phyloP scores from a whole-genome alignment of 257 asterid genomes.

The Solanum lycopersicoides region DNA sequence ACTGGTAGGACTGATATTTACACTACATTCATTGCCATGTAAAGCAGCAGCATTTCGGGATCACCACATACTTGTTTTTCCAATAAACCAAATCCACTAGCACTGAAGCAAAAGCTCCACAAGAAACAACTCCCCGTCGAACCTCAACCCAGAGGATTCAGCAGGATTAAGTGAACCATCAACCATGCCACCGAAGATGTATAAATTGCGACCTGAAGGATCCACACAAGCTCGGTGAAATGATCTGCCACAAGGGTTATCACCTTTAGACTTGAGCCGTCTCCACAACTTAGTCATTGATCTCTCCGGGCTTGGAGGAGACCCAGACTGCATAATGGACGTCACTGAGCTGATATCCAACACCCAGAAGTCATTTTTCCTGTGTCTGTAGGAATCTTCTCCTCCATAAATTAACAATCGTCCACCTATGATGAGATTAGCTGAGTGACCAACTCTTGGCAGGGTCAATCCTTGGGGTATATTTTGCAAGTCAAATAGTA shows the following conservation, averaged over 20 bases:
- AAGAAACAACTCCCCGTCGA: conserved; percentile 61
- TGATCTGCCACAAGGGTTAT: conserved; percentile 54
- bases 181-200: conserved; percentile 87
- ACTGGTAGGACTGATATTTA: not conserved
- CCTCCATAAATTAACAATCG: conserved; percentile 77
- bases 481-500: conserved; percentile 35
- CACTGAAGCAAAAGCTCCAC: conserved; percentile 49
- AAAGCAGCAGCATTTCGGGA: not conserved
- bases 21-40: not conserved
- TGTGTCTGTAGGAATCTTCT: conserved; percentile 58
- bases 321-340: conserved; percentile 8
- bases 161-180: conserved; percentile 57
- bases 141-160: conserved; percentile 54
- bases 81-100: not conserved
- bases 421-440: conserved; percentile 66
- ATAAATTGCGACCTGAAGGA: conserved; percentile 57
- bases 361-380: conserved; percentile 85
- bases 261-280: conserved; percentile 43
- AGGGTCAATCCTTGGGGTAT: conserved; percentile 56
- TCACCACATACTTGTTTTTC: not conserved
- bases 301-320: conserved; percentile 9
- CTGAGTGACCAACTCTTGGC: conserved; percentile 91
- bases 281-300: conserved; percentile 47
- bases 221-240: conserved; percentile 87
- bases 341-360: conserved; percentile 44